These are phyloP conservation scores for Entomortierella parvispora DNA, from an alignment of 192 early-diverging fungal species.

Conservation along the genomic window DNA sequence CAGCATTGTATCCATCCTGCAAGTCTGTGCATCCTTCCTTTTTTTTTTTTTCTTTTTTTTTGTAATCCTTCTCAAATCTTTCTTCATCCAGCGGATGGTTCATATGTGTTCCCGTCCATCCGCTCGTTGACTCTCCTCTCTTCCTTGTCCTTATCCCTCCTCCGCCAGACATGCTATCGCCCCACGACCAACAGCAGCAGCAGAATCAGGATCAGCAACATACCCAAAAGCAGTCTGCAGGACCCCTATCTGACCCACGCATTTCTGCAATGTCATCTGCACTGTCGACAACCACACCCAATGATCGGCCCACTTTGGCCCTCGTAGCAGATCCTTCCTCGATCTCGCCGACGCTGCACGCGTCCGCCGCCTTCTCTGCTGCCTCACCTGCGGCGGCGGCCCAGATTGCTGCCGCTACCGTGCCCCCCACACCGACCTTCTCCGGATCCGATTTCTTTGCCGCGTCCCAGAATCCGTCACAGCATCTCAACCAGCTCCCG, in stretches of 20 bases:
- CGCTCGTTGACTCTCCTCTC: background rate
- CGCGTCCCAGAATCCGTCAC: slow-evolving; percentile 20
- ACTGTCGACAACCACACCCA: no score
- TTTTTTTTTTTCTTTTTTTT: background rate
- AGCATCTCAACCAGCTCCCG: slow-evolving; percentile 26
- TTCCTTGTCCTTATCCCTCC: background rate
- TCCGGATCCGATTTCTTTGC: slow-evolving; percentile 39
- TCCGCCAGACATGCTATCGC: background rate
- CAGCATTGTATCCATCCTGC: background rate
- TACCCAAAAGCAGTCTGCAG: no score
- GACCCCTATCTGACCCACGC: no score
- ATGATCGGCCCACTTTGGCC: slow-evolving; percentile 13
- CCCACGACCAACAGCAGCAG: no score
- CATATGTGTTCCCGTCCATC: background rate
- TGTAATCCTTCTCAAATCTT: background rate
- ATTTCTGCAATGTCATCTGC: no score
- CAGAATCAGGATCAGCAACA: no score
- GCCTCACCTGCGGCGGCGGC: background rate
- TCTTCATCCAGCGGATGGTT: background rate
- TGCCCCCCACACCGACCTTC: slow-evolving; percentile 18
- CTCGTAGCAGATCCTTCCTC: slow-evolving; percentile 21
- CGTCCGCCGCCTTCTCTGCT: background rate
- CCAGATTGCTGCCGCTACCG: slow-evolving; percentile 16
- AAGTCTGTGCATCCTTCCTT: background rate
- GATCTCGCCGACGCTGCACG: slow-evolving; percentile 3